Evolutionary conservation across 768 basidiomycete species (phyloP), one percentile per base, ranked within the genome.

Genomic region (Kwoniella dendrophila): DNA sequence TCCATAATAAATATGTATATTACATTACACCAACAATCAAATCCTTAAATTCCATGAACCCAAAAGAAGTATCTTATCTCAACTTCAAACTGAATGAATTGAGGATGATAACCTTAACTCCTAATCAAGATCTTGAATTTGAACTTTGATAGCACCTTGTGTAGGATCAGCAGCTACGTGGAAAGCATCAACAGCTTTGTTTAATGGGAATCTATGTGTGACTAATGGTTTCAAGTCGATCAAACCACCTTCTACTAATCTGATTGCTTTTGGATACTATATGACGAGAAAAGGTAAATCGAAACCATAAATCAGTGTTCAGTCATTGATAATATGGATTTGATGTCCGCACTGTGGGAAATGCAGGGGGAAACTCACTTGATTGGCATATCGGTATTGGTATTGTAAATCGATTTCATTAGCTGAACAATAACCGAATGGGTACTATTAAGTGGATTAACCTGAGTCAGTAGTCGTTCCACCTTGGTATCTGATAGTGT

Each of bases 251-350:
- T 72, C 64, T 29, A 79, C 72, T 3, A 80, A 67, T 26, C 81
- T 71, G 40, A 82, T 76, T 4, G 81, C 81, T 58, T 81, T 81
- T 40, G 81, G 79, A 63, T 80, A 82, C 72, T 81, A 64, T 4
- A 11, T 4, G 27, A 18, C 4, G 38, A 11, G 29, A 44, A 18
- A 5, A 44, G 40, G 8, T 8, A 11, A n/a, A 24, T 24, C 14
- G 10, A n/a, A n/a, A n/a, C n/a, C n/a, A n/a, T n/a, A n/a, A n/a
- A n/a, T n/a, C n/a, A n/a, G n/a, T n/a, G n/a, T n/a, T n/a, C n/a
- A n/a, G n/a, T n/a, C n/a, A n/a, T n/a, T n/a, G n/a, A n/a, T n/a
- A n/a, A n/a, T n/a, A n/a, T n/a, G n/a, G n/a, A n/a, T n/a, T n/a
- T n/a, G n/a, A n/a, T n/a, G n/a, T n/a, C n/a, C n/a, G n/a, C n/a